phyloP scores from a whole-genome alignment of 768 basidiomycete species.

The Aureoboletus auriporus region DNA sequence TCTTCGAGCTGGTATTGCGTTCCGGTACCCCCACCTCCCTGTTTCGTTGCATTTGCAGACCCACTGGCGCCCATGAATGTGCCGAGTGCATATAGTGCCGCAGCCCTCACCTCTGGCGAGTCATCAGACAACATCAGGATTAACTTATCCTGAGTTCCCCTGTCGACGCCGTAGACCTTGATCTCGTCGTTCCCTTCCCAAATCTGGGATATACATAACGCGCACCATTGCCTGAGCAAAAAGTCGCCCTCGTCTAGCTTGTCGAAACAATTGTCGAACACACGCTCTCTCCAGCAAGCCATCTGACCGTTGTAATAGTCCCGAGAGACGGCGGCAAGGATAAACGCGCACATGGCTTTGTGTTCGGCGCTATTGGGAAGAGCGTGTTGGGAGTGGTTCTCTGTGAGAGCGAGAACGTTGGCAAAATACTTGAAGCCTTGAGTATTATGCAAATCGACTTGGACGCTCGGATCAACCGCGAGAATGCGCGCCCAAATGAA shows the following conservation, averaged over 20 bases:
- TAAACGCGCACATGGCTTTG: conserved; percentile 98
- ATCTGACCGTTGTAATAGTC: conserved; percentile 85
- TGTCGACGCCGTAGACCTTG: conserved; percentile 77
- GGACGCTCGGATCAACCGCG: conserved; percentile 92
- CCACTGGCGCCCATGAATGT: conserved; percentile 92
- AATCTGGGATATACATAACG: conserved; percentile 89
- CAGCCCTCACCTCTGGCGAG: conserved; percentile 89
- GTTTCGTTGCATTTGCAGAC: conserved; percentile 57
- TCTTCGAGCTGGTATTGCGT: conserved; percentile 74
- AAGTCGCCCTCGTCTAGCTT: conserved; percentile 88
- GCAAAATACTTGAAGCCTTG: conserved; percentile 86
- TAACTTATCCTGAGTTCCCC: conserved; percentile 77
- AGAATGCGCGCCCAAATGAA: conserved; percentile 99
- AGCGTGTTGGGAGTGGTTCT: conserved; percentile 48
- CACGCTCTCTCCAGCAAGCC: conserved; percentile 74
- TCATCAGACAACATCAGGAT: conserved; percentile 78
- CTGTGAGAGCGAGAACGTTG: conserved; percentile 63
- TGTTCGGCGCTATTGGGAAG: conserved; percentile 96
- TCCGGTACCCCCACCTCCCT: conserved; percentile 83
- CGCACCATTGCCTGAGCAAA: conserved; percentile 89
- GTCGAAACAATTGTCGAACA: conserved; percentile 85
- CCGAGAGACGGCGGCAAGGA: conserved; percentile 85
- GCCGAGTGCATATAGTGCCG: conserved; percentile 86
- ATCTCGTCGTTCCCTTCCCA: conserved; percentile 94
- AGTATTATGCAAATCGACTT: conserved; percentile 79